Base-by-base conservation (phyloP, 805 yeast genomes). In the Aciculoconidium aculeatum region DNA sequence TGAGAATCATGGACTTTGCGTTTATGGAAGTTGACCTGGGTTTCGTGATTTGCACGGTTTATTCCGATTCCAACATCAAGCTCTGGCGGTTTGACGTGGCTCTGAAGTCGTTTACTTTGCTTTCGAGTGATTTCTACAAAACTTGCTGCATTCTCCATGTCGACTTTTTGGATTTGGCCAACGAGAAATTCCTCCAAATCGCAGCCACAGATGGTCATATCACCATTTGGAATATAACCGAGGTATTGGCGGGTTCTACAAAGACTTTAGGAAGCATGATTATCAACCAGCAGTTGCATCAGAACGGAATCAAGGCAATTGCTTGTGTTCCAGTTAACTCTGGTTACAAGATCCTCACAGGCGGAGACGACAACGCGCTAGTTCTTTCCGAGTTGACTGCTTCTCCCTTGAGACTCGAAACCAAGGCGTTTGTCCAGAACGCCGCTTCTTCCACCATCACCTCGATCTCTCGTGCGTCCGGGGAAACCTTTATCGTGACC, bases 371-470 rank as follows among this genome's bases (percentile, higher is more conserved):
- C 46, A 88, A 90, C 54, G 81, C 86, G 0, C 46, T 80, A 17
- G 34, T 53, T 1, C 28, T 59, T 6, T 51, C 55, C 1, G 46
- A 42, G 7, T 42, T 51, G 6, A 26, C 31, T 2, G 32, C 32
- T 2, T 35, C 24, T 13, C 39, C 43, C 2, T 29, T 49, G 3
- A 27, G 22, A 1, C 46, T 72, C 16, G 36, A 39, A 0, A 47
- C 59, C 0, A 31, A 44, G 0, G 44, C 62, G 1, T 66, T 69
- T 37, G 53, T 58, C 4, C 61, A 59, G 7, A 52, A 58, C 15
- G 96, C 95, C 0, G 96, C 95, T 3, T 74, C 96, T 0, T 80
- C 96, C 0, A 83, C 96, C 0, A 76, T 90, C 20, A 86, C 96
- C 0, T 72, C 83, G 0, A 58, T 86, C 2, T 53, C 64, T 1